Percentiles rank a stretch among this genome's conserved stretches.
Evolutionary conservation across 108 stramenopile species (phyloP).

Genomic region (Fistulifera solaris): DNA sequence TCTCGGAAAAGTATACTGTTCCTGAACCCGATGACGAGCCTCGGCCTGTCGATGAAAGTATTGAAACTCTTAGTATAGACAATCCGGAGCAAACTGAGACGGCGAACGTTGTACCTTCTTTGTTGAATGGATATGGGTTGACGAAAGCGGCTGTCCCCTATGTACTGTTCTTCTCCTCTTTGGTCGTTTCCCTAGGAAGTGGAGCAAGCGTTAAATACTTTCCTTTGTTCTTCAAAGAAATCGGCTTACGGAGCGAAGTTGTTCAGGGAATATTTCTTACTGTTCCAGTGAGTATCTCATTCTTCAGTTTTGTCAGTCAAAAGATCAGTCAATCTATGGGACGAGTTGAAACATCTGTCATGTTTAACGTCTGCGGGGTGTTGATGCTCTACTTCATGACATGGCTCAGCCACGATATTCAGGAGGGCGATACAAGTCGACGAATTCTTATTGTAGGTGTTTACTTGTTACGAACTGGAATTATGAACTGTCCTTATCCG

Average conservation of each 20-base stretch:
- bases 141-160: conserved; percentile 25
- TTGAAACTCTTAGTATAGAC: neutral
- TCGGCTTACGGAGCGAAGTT: conserved; percentile 44
- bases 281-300: conserved; percentile 13
- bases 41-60: conserved; percentile 7
- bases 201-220: conserved; percentile 81
- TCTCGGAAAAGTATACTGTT: conserved; percentile 52
- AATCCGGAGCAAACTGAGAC: neutral
- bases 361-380: conserved; percentile 24
- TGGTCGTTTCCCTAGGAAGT: conserved; percentile 45
- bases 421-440: conserved; percentile 1
- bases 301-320: conserved; percentile 6
- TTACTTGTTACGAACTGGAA: conserved; percentile 44
- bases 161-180: conserved; percentile 28
- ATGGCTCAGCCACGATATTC: conserved; percentile 1
- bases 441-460: conserved; percentile 12
- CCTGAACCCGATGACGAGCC: conserved; percentile 23
- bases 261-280: conserved; percentile 50
- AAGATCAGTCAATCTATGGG: conserved; percentile 14
- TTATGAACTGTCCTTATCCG: conserved; percentile 49
- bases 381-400: conserved; percentile 37
- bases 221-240: conserved; percentile 69
- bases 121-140: neutral
- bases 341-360: conserved; percentile 37
- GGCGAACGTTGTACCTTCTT: neutral